Conservation (phyloP, 176 grass and related monocot species). For the Poa annua region DNA sequence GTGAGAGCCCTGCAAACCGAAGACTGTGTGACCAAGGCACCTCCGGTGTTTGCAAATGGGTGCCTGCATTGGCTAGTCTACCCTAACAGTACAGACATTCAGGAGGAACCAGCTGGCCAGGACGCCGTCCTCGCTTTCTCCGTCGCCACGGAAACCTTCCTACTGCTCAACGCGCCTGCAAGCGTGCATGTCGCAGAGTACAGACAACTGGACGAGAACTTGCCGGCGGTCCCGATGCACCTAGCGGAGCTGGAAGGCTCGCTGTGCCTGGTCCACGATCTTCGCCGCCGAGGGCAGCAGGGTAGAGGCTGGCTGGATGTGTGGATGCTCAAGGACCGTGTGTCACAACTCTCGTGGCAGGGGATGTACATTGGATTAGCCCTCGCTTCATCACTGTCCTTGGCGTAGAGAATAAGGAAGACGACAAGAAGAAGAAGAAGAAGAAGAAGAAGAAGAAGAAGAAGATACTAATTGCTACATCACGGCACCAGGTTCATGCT, state of each 20-base stretch:
- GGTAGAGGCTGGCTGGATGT: background rate
- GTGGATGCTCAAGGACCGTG: background rate
- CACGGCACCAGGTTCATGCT: background rate
- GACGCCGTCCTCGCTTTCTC: conserved; percentile 23
- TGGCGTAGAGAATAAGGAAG: background rate
- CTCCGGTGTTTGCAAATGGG: conserved; percentile 19
- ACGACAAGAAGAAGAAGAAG: too few relatives aligned
- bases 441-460: too few relatives aligned
- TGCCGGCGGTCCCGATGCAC: too few relatives aligned
- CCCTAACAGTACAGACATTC: background rate
- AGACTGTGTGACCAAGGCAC: background rate
- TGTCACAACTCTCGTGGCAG: background rate
- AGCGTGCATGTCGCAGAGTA: background rate
- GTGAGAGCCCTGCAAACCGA: background rate
- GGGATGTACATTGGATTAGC: background rate
- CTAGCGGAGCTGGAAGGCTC: conserved; percentile 19
- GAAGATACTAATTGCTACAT: conserved; percentile 25
- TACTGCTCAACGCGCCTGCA: background rate
- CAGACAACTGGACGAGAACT: background rate
- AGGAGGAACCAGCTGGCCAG: background rate
- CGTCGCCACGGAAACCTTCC: background rate
- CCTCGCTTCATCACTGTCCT: conserved; percentile 44
- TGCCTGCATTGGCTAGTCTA: conserved; percentile 12
- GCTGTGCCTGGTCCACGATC: conserved; percentile 32
- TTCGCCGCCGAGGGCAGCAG: background rate